phyloP scores from a whole-genome alignment of 2,329 filamentous ascomycete species.

The Scedosporium dehoogii region DNA sequence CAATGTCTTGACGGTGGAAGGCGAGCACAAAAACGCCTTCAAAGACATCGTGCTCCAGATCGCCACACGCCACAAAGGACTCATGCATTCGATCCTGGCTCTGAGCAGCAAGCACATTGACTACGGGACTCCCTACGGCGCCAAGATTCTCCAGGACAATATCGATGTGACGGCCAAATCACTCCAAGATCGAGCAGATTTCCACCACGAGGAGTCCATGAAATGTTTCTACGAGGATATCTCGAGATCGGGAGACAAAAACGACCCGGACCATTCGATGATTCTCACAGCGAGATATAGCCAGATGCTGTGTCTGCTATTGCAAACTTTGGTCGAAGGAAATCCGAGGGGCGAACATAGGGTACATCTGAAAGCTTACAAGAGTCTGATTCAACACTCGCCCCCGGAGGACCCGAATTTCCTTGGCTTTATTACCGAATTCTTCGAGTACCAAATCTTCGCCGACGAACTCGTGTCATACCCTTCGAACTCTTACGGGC shows the following conservation, averaged over 20 bases:
- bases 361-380: constrained; percentile 68
- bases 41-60: constrained; percentile 75
- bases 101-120: constrained; percentile 71
- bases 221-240: constrained; percentile 40
- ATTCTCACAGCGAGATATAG: constrained; percentile 47
- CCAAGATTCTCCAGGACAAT: constrained; percentile 39
- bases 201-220: constrained; percentile 46
- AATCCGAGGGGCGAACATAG: constrained; percentile 59
- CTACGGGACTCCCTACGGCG: constrained; percentile 45
- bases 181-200: constrained; percentile 40
- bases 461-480: constrained; percentile 52
- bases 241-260: constrained; percentile 25
- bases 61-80: constrained; percentile 65
- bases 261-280: constrained; percentile 33
- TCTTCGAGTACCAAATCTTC: constrained; percentile 75
- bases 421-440: constrained; percentile 54
- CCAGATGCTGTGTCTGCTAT: constrained; percentile 52
- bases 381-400: constrained; percentile 54
- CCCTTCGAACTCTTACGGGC: constrained; percentile 22
- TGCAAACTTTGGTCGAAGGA: constrained; percentile 48
- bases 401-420: constrained; percentile 59
- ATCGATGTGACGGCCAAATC: constrained; percentile 34
- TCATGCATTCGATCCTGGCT: constrained; percentile 86
- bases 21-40: constrained; percentile 74
- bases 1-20: constrained; percentile 71